Evolutionary conservation across 1,284 basidiomycete genomes (phyloP).

Genomic region (Inonotus hispidus): DNA sequence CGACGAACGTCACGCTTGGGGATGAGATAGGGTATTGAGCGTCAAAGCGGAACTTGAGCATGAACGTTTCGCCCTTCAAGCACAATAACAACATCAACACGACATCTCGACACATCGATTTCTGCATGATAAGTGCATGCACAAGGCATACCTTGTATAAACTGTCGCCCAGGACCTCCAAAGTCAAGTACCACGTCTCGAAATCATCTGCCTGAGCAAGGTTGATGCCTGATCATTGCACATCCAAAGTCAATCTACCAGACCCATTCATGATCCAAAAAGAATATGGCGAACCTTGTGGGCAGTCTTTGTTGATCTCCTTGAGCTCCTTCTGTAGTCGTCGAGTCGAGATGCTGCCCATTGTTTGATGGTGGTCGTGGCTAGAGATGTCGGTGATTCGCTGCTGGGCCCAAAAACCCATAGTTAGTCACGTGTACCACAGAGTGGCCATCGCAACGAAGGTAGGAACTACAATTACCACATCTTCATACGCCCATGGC

Average conservation of each 20-base stretch:
- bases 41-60: constrained; percentile 74
- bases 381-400: neutral
- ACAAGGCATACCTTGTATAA: constrained; percentile 53
- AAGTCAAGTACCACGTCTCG: constrained; percentile 63
- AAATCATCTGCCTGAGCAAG: constrained; percentile 70
- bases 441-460: too few relatives aligned
- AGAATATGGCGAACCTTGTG: constrained; percentile 19
- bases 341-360: constrained; percentile 25
- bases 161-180: constrained; percentile 76
- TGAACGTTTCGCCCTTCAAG: constrained; percentile 64
- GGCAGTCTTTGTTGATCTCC: constrained; percentile 26
- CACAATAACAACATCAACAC: neutral
- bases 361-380: constrained; percentile 5
- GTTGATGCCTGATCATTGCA: constrained; percentile 52
- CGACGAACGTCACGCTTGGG: constrained; percentile 78
- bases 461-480: too few relatives aligned
- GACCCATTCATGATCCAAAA: neutral
- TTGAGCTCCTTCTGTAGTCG: constrained; percentile 28
- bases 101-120: neutral
- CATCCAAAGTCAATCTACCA: neutral
- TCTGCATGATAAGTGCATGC: neutral
- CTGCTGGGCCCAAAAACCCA: too few relatives aligned
- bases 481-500: too few relatives aligned
- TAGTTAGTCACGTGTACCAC: too few relatives aligned
- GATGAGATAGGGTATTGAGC: constrained; percentile 72